Base-by-base conservation (phyloP, 352 stramenopile species). In the Phytophthora cryptogea region DNA sequence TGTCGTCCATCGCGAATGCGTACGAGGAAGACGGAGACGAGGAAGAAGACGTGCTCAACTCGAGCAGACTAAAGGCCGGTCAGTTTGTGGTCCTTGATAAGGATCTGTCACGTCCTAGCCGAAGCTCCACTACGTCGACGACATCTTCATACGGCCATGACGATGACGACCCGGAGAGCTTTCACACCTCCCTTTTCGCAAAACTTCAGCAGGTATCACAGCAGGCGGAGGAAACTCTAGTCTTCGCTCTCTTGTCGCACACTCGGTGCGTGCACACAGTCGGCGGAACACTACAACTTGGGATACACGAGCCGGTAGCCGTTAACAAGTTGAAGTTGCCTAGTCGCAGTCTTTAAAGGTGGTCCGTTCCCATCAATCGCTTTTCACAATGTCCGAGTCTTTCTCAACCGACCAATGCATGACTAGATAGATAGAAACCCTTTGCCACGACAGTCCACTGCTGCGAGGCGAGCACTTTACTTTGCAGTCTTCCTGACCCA, bases 141-240 rank as follows among this genome's bases (percentile, higher is more conserved):
- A 37, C 51, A 16, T 57, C 51, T 27, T 68, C 60, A 5, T 59
- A 44, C 27, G 45, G 40, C 39, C 30, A 26, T 3, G 56, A 54
- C 3, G 49, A 54, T 4, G 45, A 50, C 5, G 40, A 62, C 17
- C 10, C 48, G 8, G 54, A 72, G 28, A 42, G 46, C 0, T 39
- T 68, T 36, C 57, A 59, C n/a, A 39, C 53, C 2, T 59, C 59
- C 13, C 35, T 77, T 0, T 40, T 74, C 45, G 45, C 59, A 39
- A 63, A 68, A 17, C 61, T 80, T 1, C 40, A 72, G 33, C 36
- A 74, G 37, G 66, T 59, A 8, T 66, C 57, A 20, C 39, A 55
- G 10, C 54, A 63, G 14, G 65, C 59, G 17, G 69, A 82, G 42
- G 59, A 56, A 37, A 82, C 73, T 0, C 60, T 72, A 20, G 40